Conservation (phyloP, 768 basidiomycete genomes). For the Boletus eberwhitei region DNA sequence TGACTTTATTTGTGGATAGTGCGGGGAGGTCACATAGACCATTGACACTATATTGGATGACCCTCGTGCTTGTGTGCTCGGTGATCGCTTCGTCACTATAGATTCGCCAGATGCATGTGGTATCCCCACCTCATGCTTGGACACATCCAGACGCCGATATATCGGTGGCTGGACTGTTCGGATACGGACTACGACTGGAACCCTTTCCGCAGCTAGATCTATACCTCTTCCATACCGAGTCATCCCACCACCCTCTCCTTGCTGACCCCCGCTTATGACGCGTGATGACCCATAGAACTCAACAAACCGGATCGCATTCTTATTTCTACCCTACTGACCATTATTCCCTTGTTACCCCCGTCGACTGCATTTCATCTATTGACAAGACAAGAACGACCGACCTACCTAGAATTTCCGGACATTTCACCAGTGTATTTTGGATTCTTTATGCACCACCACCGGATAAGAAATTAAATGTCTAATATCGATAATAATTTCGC, state of each 20-base stretch:
- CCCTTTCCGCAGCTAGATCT: not conserved
- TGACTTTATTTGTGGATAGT: conserved; percentile 5
- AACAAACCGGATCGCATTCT: not conserved
- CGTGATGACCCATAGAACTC: not conserved
- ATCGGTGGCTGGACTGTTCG: not conserved
- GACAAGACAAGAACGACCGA: not conserved
- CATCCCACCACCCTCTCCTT: not conserved
- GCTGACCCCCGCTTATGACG: not conserved
- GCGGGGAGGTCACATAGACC: conserved; percentile 14
- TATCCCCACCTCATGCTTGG: not conserved
- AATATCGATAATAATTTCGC: too few species aligned
- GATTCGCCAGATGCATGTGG: not conserved
- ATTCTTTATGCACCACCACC: not conserved
- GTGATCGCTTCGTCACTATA: conserved; percentile 16
- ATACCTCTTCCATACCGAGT: not conserved
- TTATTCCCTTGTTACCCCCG: not conserved
- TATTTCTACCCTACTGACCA: not conserved
- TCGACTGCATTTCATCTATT: not conserved
- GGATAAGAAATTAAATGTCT: not conserved
- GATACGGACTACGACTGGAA: not conserved
- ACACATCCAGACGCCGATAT: not conserved
- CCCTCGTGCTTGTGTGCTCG: conserved; percentile 12
- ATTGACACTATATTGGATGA: conserved; percentile 7
- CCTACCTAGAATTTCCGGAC: not conserved
- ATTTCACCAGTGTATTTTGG: not conserved